Base-by-base conservation (phyloP, 1,284 basidiomycete genomes). In the Porogramme epimiltina region DNA sequence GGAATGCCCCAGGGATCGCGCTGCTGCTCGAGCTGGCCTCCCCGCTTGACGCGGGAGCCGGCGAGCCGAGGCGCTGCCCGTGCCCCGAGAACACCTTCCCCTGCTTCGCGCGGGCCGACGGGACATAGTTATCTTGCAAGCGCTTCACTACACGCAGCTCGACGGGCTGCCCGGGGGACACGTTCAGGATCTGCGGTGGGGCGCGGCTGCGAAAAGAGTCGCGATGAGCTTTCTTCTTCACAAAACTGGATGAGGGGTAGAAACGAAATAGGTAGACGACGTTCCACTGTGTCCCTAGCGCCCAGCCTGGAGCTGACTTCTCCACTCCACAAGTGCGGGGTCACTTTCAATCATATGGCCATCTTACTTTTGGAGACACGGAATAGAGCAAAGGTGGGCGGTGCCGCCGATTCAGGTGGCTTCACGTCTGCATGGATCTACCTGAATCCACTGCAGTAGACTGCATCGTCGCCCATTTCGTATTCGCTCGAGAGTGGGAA, bases 11-110 rank as follows among this genome's bases (percentile, higher is more conserved):
- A 2, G 87, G 85, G 79, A 88, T 84, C 4, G 55, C 47, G 18
- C 10, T 73, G 65, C 53, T 2, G 60, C 63, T 22, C 47, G 22
- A 16, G 15, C 22, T 15, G 9, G 36, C 36, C 6, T 36, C 16
- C 1, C 31, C 23, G n/a, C 33, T 23, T 15, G 34, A 15, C 1
- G 41, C 42, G 1, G 84, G 84, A 1, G 79, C 72, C 19, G 82
- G 77, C 1, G 87, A 83, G 3, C 96, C 96, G 1, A 98, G 83
- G 3, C 95, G 79, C 57, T 95, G 80, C 1, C 96, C 96, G 8
- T 80, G 62, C 1, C 96, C 97, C 0, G 73, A 75, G 67, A 98
- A 96, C 0, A 80, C 73, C 39, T 73, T 73, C 25, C 41, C 67
- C 58, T 15, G 68, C 59, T 41, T 66, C 62, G 59, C 73, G 10